A percentile compares a stretch with the other conserved stretches of the same genome.
Conservation (phyloP, 2,329 filamentous ascomycete genomes). For the Septoria petroselini region DNA sequence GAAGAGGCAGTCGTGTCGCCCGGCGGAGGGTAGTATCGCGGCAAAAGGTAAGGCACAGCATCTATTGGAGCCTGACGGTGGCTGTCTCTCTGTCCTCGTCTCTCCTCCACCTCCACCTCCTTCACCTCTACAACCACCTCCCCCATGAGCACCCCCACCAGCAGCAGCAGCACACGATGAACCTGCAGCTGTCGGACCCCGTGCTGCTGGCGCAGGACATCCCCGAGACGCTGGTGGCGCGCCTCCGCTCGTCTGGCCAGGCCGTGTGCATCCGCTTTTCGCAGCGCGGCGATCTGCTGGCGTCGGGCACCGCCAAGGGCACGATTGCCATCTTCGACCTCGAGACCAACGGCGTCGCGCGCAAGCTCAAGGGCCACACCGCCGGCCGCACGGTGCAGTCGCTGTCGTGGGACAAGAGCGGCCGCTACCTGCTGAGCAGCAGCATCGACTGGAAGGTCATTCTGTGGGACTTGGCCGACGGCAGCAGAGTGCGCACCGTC, state of each 20-base stretch:
- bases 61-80: no score
- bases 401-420: conserved; percentile 89
- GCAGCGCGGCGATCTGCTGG: conserved; percentile 88
- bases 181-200: conserved; percentile 68
- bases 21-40: no score
- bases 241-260: conserved; percentile 67
- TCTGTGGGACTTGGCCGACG: conserved; percentile 83
- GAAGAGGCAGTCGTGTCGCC: no score
- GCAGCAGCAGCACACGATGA: conserved; percentile 56
- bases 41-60: no score
- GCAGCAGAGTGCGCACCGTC: conserved; percentile 72
- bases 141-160: no score
- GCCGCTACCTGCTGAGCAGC: conserved; percentile 84
- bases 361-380: conserved; percentile 89
- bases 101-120: not conserved
- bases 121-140: conserved; percentile 1
- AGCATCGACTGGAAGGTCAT: conserved; percentile 97
- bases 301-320: conserved; percentile 85
- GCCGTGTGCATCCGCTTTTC: conserved; percentile 78
- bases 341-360: conserved; percentile 93
- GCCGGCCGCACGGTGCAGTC: conserved; percentile 77
- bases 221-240: conserved; percentile 83
- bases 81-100: not conserved
- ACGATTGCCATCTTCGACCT: conserved; percentile 95
- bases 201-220: conserved; percentile 76